These are phyloP conservation scores for Chaetomium strumarium DNA, from an alignment of 2,329 filamentous ascomycete species.

Conservation along the genomic window DNA sequence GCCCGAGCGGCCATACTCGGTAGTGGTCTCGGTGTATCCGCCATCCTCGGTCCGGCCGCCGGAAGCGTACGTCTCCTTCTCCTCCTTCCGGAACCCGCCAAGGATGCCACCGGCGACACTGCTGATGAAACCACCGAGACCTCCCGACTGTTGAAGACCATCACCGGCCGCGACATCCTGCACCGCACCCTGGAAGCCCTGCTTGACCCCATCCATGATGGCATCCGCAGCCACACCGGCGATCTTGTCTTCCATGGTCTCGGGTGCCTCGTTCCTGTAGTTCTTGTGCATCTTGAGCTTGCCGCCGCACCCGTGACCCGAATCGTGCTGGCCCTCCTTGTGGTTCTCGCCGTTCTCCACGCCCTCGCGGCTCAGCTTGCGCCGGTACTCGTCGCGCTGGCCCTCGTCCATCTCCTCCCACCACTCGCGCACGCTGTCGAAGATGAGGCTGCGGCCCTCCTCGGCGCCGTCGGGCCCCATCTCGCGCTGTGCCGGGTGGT, in stretches of 20 bases:
- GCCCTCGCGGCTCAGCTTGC: slow-evolving; percentile 71
- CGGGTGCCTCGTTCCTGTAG: slow-evolving; percentile 39
- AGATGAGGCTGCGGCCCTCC: slow-evolving; percentile 73
- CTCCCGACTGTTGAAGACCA: slow-evolving; percentile 43
- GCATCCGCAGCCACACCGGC: slow-evolving; percentile 50
- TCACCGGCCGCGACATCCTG: slow-evolving; percentile 25
- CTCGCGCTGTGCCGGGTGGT: slow-evolving; percentile 76
- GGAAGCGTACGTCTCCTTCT: slow-evolving; percentile 47
- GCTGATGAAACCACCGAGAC: slow-evolving; percentile 64
- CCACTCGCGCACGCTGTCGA: slow-evolving; percentile 74
- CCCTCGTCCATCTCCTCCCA: slow-evolving; percentile 62
- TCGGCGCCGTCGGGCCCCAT: slow-evolving; percentile 62
- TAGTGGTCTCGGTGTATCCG: slow-evolving; percentile 54
- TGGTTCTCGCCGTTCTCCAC: slow-evolving; percentile 77
- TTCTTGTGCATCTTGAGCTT: slow-evolving; percentile 74
- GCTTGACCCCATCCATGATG: slow-evolving; percentile 53
- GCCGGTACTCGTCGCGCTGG: slow-evolving; percentile 61
- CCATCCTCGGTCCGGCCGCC: slow-evolving; percentile 51
- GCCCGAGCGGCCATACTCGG: slow-evolving; percentile 54
- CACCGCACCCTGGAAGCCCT: slow-evolving; percentile 44
- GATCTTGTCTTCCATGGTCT: slow-evolving; percentile 51
- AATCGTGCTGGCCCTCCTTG: slow-evolving; percentile 76
- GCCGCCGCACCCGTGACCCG: slow-evolving; percentile 73
- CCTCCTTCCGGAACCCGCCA: slow-evolving; percentile 34
- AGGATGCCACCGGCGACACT: slow-evolving; percentile 60